phyloP scores from a whole-genome alignment of 2,329 filamentous ascomycete genomes.

The Bipolaris victoriae region DNA sequence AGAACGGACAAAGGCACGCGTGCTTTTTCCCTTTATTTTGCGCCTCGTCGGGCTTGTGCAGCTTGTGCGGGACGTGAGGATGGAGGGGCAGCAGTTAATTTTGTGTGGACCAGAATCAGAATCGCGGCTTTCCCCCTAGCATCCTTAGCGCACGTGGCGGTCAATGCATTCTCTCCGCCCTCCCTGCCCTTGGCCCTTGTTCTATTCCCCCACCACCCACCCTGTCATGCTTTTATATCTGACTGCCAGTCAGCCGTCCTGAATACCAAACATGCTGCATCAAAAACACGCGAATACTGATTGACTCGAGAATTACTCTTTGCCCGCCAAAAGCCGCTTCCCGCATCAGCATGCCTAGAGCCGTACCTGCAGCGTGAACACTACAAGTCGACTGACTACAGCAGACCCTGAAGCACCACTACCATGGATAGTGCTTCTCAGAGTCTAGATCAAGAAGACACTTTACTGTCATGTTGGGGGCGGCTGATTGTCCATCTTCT shows the following conservation, averaged over 20 bases:
- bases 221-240: neutral
- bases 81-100: constrained; percentile 25
- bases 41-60: constrained; percentile 37
- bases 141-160: constrained; percentile 25
- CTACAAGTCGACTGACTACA: constrained; percentile 1
- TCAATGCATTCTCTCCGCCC: constrained; percentile 13
- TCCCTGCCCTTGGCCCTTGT: neutral
- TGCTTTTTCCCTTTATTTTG: constrained; percentile 23
- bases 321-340: neutral
- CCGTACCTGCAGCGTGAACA: constrained; percentile 16
- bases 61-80: constrained; percentile 32
- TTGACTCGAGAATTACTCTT: neutral
- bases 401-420: neutral
- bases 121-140: constrained; percentile 19
- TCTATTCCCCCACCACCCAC: neutral
- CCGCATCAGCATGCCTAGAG: constrained; percentile 4
- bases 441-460: neutral
- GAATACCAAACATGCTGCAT: neutral
- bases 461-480: neutral
- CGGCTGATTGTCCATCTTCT: neutral
- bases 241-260: neutral
- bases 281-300: neutral
- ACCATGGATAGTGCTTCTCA: neutral
- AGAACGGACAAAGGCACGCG: constrained; percentile 19
- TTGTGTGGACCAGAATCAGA: constrained; percentile 26